Evolutionary conservation across 1,139 yeast genomes (phyloP).

Genomic region (Pichia sp.): DNA sequence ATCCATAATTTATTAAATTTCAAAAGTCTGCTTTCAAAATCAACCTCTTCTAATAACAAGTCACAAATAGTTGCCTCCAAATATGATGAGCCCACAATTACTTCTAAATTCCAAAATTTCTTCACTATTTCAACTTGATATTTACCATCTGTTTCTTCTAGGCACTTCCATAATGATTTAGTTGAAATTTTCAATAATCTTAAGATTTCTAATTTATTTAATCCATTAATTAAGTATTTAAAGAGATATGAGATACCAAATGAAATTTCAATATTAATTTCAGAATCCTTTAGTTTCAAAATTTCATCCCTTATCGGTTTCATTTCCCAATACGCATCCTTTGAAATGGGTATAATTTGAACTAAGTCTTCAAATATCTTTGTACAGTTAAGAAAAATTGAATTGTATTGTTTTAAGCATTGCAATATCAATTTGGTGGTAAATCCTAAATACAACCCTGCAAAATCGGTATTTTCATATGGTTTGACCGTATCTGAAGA

Average conservation of each 20-base stretch:
- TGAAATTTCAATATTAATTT: slow-evolving; percentile 29
- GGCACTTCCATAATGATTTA: slow-evolving; percentile 41
- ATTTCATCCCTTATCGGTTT: slow-evolving; percentile 33
- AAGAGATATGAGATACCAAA: slow-evolving; percentile 46
- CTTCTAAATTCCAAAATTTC: slow-evolving; percentile 40
- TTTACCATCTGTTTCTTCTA: slow-evolving; percentile 41
- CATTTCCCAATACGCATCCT: slow-evolving; percentile 26
- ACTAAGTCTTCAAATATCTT: slow-evolving; percentile 39
- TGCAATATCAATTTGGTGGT: slow-evolving; percentile 33
- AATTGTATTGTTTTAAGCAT: slow-evolving; percentile 24
- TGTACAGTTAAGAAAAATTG: slow-evolving; percentile 31
- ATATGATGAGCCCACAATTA: slow-evolving; percentile 34
- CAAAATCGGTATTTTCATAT: slow-evolving; percentile 38
- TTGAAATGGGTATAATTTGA: slow-evolving; percentile 41
- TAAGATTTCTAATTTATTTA: slow-evolving; percentile 28
- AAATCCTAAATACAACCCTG: slow-evolving; percentile 36
- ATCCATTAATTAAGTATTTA: slow-evolving; percentile 31
- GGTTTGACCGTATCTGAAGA: slow-evolving; percentile 30
- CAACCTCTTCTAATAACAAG: slow-evolving; percentile 36
- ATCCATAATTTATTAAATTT: slow-evolving; percentile 57
- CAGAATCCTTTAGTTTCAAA: slow-evolving; percentile 21
- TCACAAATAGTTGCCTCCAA: slow-evolving; percentile 57
- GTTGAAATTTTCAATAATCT: slow-evolving; percentile 35
- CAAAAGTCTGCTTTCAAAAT: slow-evolving; percentile 33
- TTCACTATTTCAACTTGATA: slow-evolving; percentile 60